phyloP scores from a whole-genome alignment of 768 basidiomycete genomes.

The Candolleomyces efflorescens region DNA sequence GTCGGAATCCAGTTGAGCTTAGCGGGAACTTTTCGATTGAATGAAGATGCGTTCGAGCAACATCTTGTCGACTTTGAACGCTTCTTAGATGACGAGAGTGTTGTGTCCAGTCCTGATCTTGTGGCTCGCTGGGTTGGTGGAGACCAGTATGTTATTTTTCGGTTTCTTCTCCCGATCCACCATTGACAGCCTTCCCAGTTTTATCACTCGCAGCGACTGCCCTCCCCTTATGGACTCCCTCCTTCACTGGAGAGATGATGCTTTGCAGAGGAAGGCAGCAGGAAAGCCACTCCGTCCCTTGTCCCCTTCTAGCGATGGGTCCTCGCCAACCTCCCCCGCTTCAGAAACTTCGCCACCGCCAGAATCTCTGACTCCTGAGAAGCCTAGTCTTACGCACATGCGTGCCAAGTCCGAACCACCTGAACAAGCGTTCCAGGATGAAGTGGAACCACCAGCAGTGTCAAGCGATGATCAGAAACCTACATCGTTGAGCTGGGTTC shows the following conservation, averaged over 20 bases:
- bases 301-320: conserved; percentile 3
- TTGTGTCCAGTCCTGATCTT: conserved; percentile 60
- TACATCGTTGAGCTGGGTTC: conserved; percentile 69
- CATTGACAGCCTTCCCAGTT: conserved; percentile 37
- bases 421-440: conserved; percentile 14
- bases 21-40: background rate
- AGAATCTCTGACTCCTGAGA: background rate
- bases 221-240: conserved; percentile 77
- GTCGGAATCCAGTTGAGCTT: conserved; percentile 76
- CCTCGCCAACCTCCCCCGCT: conserved; percentile 27
- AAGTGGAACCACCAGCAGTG: conserved; percentile 9
- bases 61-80: conserved; percentile 59
- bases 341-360: conserved; percentile 20
- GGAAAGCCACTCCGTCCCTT: conserved; percentile 4
- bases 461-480: conserved; percentile 28
- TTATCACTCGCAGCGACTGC: conserved; percentile 70
- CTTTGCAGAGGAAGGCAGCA: conserved; percentile 23
- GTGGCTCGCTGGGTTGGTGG: conserved; percentile 68
- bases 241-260: conserved; percentile 57
- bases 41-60: conserved; percentile 47
- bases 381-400: conserved; percentile 11
- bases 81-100: conserved; percentile 60
- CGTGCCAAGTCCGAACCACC: conserved; percentile 40
- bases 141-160: conserved; percentile 46
- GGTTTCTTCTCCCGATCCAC: background rate